Base-by-base conservation (phyloP, 768 basidiomycete genomes). In the Galerina marginata region DNA sequence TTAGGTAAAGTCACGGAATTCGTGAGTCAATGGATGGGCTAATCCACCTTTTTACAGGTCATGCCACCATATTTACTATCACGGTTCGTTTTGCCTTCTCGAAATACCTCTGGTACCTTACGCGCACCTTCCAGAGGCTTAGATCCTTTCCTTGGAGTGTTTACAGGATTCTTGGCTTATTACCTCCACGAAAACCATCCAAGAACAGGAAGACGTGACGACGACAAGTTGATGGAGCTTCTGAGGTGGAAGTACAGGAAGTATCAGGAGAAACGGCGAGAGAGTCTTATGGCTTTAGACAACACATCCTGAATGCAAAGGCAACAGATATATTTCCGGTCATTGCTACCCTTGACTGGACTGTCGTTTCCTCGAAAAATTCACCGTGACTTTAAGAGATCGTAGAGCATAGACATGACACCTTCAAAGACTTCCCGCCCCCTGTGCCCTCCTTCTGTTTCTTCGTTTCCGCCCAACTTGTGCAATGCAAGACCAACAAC, bases 141-240 rank as follows among this genome's bases (percentile, higher is more conserved):
- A 4, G 93, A 95, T 72, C 86, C 90, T 4, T 57, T 91, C 14
- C 74, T 95, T 42, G 93, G 92, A 6, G 74, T 93, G 54, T 88
- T 92, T 69, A 93, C 92, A 1, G 93, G 93, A 11, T 71, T 85
- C 42, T 73, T 93, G 44, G 93, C 93, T 5, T 94, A 87, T 71
- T 87, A 91, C 71, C 83, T 95, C 39, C 84, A 90, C 71, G 92
- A 95, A 71, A 88, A 79, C 29, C 86, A 94, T 72, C 93, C 92
- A 5, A 86, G 92, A 40, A 90, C 87, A 4, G 86, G 83, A 9
- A 78, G 86, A 14, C 76, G 83, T 0, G 75, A 79, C 25, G 84
- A 87, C 6, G 78, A 90, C 59, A 81, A 81, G 48, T 73, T 95
- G 37, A 45, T 69, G 4, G 72, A 79, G 29, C 82, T 94, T 16